Evolutionary conservation across 805 yeast genomes (phyloP).

Genomic region (Suhomyces canberraensis): DNA sequence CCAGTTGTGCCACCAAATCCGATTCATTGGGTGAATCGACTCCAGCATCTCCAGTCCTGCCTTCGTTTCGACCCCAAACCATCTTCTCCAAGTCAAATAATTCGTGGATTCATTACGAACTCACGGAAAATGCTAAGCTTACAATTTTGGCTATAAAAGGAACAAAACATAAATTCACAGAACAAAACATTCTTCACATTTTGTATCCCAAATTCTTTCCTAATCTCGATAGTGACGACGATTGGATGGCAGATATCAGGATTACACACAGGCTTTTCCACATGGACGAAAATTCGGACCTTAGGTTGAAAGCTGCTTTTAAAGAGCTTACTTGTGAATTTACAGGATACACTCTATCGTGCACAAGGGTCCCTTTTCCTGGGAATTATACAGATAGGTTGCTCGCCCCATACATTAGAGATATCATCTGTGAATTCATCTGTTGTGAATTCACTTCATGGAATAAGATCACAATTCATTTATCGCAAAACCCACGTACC

Average conservation of each 20-base stretch:
- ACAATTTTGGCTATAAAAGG: constrained; percentile 43
- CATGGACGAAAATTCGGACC: constrained; percentile 7
- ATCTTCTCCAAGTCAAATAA: constrained; percentile 25
- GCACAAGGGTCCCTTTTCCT: constrained; percentile 21
- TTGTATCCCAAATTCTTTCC: constrained; percentile 44
- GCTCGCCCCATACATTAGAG: constrained; percentile 29
- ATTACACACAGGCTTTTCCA: constrained; percentile 16
- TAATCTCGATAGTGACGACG: constrained; percentile 38
- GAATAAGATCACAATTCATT: background rate
- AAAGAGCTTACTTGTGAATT: constrained; percentile 17
- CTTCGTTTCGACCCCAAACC: constrained; percentile 5
- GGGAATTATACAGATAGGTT: constrained; percentile 27
- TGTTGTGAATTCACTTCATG: constrained; percentile 18
- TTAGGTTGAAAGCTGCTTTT: constrained; percentile 20
- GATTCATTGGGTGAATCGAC: background rate
- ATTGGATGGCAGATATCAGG: constrained; percentile 29
- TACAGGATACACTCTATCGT: constrained; percentile 19
- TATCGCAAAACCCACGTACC: background rate
- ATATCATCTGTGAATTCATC: constrained; percentile 28
- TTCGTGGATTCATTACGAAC: constrained; percentile 34
- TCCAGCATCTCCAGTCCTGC: background rate
- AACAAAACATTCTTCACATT: constrained; percentile 43
- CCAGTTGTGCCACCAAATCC: background rate
- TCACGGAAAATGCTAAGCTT: constrained; percentile 35
- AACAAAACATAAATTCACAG: constrained; percentile 31